Evolutionary conservation across 2,329 filamentous ascomycete genomes (phyloP).

Genomic region (Diplocarpon rosae): DNA sequence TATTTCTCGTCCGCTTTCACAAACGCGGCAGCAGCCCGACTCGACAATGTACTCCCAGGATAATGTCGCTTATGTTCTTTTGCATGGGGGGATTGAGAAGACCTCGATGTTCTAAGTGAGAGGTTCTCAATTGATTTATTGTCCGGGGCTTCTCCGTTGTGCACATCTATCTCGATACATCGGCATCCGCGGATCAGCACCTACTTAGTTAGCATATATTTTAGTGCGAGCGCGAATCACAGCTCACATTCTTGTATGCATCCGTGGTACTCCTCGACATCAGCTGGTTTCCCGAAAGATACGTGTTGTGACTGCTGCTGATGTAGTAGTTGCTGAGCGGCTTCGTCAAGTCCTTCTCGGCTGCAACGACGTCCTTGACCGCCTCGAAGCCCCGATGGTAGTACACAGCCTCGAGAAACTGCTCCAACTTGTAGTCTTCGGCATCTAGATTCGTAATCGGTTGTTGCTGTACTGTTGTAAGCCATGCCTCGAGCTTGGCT

Average conservation of each 20-base stretch:
- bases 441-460: conserved; percentile 15
- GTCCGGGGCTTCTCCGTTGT: conserved; percentile 55
- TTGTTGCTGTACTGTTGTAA: conserved; percentile 36
- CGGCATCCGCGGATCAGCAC: conserved; percentile 68
- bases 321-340: conserved; percentile 68
- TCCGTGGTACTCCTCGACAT: conserved; percentile 63
- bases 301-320: conserved; percentile 91
- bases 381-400: conserved; percentile 23
- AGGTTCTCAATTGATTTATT: conserved; percentile 19
- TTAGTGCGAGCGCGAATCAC: neutral
- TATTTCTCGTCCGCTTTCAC: conserved; percentile 23
- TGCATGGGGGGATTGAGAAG: conserved; percentile 27
- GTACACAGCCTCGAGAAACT: conserved; percentile 25
- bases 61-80: conserved; percentile 32
- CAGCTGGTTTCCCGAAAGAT: conserved; percentile 77
- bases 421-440: conserved; percentile 25
- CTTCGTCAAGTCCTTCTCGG: conserved; percentile 23
- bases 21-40: conserved; percentile 21
- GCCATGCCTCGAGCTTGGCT: conserved; percentile 36
- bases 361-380: conserved; percentile 10
- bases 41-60: conserved; percentile 26
- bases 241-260: conserved; percentile 62
- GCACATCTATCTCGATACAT: conserved; percentile 92
- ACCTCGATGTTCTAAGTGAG: conserved; percentile 6
- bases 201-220: conserved; percentile 28